These are phyloP conservation scores for Pseudomonodictys pantanalensis DNA, from an alignment of 495 filamentous ascomycete genomes.

Conservation along the genomic window DNA sequence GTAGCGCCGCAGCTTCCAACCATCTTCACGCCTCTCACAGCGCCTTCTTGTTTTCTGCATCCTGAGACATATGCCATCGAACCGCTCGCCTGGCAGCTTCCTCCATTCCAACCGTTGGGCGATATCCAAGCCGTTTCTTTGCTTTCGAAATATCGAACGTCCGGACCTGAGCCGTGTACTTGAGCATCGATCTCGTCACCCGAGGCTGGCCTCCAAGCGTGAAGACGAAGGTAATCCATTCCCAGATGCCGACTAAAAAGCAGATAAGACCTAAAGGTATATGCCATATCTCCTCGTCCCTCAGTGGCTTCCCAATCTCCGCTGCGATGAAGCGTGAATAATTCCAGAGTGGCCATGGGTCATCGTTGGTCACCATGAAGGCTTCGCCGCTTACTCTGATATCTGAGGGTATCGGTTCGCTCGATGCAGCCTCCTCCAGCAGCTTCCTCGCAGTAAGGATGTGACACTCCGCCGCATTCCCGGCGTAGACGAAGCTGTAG, in stretches of 20 bases:
- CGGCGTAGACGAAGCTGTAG: constrained; percentile 10
- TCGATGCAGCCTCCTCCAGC: not conserved
- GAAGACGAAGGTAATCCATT: constrained; percentile 8
- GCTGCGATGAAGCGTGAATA: not conserved
- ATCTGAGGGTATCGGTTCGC: not conserved
- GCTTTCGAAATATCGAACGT: constrained; percentile 24
- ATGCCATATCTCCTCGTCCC: constrained; percentile 2
- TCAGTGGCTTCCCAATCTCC: constrained; percentile 2
- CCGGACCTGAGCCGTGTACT: not conserved
- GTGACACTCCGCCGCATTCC: constrained; percentile 6
- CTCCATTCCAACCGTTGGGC: constrained; percentile 8
- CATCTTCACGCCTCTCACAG: too few species aligned
- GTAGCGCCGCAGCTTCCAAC: too few species aligned
- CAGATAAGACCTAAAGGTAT: constrained; percentile 6
- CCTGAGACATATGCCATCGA: not conserved
- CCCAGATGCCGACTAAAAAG: constrained; percentile 8
- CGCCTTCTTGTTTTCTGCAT: not conserved
- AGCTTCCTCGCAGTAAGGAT: constrained; percentile 7
- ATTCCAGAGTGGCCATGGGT: constrained; percentile 18
- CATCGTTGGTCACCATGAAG: constrained; percentile 18
- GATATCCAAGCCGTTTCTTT: constrained; percentile 19
- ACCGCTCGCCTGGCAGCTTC: constrained; percentile 4
- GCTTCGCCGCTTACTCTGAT: constrained; percentile 4
- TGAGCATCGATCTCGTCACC: constrained; percentile 6
- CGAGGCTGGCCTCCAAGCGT: constrained; percentile 12